Base-by-base conservation (phyloP, 495 filamentous ascomycete genomes). In the Schizothecium vesticola region DNA sequence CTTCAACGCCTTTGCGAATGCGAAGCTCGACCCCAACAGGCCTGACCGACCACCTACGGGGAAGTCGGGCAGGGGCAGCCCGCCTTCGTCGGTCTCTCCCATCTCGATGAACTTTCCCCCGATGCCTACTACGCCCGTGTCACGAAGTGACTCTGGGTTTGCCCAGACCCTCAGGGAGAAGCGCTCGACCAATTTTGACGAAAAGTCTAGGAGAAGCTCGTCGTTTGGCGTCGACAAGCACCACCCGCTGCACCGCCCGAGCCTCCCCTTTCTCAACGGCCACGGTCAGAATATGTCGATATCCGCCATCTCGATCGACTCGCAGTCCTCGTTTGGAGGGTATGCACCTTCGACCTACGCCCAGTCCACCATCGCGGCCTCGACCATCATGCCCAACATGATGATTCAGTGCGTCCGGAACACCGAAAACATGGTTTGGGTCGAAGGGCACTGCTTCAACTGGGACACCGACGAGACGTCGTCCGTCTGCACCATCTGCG, bases 281-380 rank as follows among this genome's bases (percentile, higher is more conserved):
- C 94, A 97, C 74, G 83, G 89, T 19, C 86, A 92, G 11, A 95
- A 90, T 71, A 78, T 90, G 29, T 96, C 95, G 12, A 93, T 94
- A 26, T 95, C 92, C 11, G 92, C 92, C 6, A 81, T 96, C 66
- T 90, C 88, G 66, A 88, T 88, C 23, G 92, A 94, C 70, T 85
- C 87, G 67, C 85, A 90, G 60, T 86, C 90, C 21, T 87, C 88
- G 2, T 94, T 89, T 16, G 90, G 88, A 19, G 86, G 84, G 3
- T 99, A 99, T 80, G 94, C 95, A 2, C 94, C 95, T 2, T 97
- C 94, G 3, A 92, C 94, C 3, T 99, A 97, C 79, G 95, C 95
- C 3, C 92, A 94, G 73, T 97, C 94, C 19, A 99, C 95, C 11
- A 85, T 98, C n/a, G 95, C 95, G 31, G 95, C 95, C n/a, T 97